Percentiles rank a stretch among this genome's conserved stretches.
phyloP scores from a whole-genome alignment of 2,329 filamentous ascomycete species.

The Cyphellophora europaea region DNA sequence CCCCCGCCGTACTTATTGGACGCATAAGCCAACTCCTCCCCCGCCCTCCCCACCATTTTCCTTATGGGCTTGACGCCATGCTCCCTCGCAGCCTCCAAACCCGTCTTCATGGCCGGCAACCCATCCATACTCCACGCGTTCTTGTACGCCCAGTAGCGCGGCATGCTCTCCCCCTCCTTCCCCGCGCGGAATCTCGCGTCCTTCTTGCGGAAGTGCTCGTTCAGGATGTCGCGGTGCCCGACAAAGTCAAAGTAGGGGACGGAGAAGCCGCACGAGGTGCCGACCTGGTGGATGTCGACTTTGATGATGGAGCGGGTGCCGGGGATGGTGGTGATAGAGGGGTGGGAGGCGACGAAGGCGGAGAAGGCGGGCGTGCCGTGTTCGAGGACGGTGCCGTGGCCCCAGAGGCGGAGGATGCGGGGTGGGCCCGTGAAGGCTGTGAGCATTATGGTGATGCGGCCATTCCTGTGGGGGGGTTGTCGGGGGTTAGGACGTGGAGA shows the following conservation, averaged over 20 bases:
- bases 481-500: too few relatives aligned
- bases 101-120: conserved; percentile 42
- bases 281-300: conserved; percentile 54
- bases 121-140: conserved; percentile 52
- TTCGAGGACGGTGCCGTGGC: conserved; percentile 43
- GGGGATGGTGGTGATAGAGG: conserved; percentile 32
- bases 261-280: conserved; percentile 58
- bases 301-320: conserved; percentile 53
- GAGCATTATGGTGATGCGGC: conserved; percentile 66
- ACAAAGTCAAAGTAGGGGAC: conserved; percentile 29
- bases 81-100: conserved; percentile 8
- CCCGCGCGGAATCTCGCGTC: conserved; percentile 7
- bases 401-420: conserved; percentile 45
- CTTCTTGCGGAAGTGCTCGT: conserved; percentile 17
- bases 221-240: conserved; percentile 13
- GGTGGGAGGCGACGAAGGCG: conserved; percentile 27
- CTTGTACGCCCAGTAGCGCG: conserved; percentile 43
- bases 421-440: conserved; percentile 53
- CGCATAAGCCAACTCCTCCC: conserved; percentile 5
- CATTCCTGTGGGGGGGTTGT: conserved; percentile 52
- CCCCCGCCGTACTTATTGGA: conserved; percentile 2
- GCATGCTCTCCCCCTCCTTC: conserved; percentile 38
- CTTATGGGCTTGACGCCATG: conserved; percentile 17
- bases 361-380: conserved; percentile 44
- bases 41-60: conserved; percentile 17